Base-by-base conservation (phyloP, 2,329 filamentous ascomycete genomes). In the Beauveria rudraprayagi region DNA sequence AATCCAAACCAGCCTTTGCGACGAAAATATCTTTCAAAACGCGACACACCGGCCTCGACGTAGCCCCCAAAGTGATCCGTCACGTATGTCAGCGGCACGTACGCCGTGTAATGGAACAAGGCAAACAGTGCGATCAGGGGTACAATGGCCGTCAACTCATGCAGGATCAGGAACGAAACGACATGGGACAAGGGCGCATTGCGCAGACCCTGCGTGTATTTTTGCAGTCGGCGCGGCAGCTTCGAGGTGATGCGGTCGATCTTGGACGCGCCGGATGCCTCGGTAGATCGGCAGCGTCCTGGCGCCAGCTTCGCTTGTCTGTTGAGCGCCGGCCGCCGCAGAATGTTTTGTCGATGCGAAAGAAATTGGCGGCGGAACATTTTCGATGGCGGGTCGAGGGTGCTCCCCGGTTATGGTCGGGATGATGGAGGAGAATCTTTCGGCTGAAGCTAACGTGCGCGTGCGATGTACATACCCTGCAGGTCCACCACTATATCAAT, bases 111-210 rank as follows among this genome's bases (percentile, higher is more conserved):
- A 75, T 97, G 90, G 73, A 99, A 96, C 1, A 85, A 71, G 1
- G 81, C 86, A 24, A 90, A 86, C 1, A 97, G 81, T 0, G 83
- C 87, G 44, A 95, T 72, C 0, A 97, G 75, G 0, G 93, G 93
- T 1, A 93, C 73, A 11, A 97, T 77, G 10, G 94, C 93, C 0
- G 94, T 97, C 50, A 97, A 72, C 74, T 99, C 94, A 77, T 99
- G 94, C 0, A 99, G 81, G 44, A 97, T 78, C 11, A 97, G 78
- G 72, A 99, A 99, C 0, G 93, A 87, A 1, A 88, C 84, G 47
- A 96, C 80, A 75, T 97, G 91, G 1, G 90, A 90, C 50, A 92
- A 74, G 0, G 94, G 94, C 1, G 92, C 92, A 60, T 83, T 80
- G 61, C 87, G 84, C 3, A 99, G 83, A 0, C 85, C 84, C 1